Conservation (phyloP, 2,329 filamentous ascomycete genomes). For the Cryphonectria parasitica region DNA sequence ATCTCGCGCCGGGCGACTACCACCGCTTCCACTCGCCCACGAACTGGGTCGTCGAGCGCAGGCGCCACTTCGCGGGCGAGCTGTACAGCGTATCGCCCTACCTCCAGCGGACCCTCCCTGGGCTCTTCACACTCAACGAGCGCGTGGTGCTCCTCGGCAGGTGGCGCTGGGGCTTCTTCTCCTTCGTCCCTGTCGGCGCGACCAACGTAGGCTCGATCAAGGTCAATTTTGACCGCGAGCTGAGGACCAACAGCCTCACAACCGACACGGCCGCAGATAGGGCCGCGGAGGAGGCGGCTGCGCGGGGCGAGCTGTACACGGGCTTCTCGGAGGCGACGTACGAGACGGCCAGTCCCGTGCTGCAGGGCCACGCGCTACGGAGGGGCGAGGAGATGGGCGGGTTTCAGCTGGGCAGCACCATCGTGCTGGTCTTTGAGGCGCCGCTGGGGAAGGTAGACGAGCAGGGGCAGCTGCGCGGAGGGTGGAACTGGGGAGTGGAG, state of each 20-base stretch:
- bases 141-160: slow-evolving; percentile 89
- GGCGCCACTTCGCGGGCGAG: slow-evolving; percentile 97
- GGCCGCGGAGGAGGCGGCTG: slow-evolving; percentile 78
- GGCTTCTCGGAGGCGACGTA: slow-evolving; percentile 95
- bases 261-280: slow-evolving; percentile 91
- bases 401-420: slow-evolving; percentile 92
- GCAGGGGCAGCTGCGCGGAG: slow-evolving; percentile 57
- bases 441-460: slow-evolving; percentile 67
- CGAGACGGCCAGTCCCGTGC: slow-evolving; percentile 71
- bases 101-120: slow-evolving; percentile 87
- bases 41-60: slow-evolving; percentile 91
- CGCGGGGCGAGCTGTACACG: slow-evolving; percentile 79
- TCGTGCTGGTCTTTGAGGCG: slow-evolving; percentile 96
- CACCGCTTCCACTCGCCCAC: slow-evolving; percentile 97
- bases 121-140: slow-evolving; percentile 95
- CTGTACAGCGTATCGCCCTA: slow-evolving; percentile 95
- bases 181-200: slow-evolving; percentile 91
- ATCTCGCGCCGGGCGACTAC: slow-evolving; percentile 96
- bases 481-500: slow-evolving; percentile 85
- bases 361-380: slow-evolving; percentile 81
- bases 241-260: slow-evolving; percentile 88
- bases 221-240: slow-evolving; percentile 93
- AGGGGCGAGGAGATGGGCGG: slow-evolving; percentile 97
- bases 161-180: slow-evolving; percentile 98
- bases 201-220: slow-evolving; percentile 97